phyloP scores from a whole-genome alignment of 495 filamentous ascomycete genomes.

The Penicillium paxilli region DNA sequence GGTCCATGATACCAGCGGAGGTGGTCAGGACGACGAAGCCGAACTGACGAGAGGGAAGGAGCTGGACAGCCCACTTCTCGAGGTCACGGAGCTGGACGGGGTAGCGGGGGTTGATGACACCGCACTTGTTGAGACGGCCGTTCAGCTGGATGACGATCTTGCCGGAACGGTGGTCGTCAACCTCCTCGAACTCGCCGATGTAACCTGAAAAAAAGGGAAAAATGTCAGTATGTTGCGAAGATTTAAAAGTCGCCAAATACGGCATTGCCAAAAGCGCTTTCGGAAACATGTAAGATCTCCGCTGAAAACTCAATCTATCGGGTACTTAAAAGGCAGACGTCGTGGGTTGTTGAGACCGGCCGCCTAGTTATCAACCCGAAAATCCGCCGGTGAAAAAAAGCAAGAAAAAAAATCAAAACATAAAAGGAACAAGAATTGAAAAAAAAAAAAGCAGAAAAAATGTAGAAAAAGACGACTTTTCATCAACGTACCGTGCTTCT shows the following conservation, averaged over 20 bases:
- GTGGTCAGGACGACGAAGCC: conserved; percentile 98
- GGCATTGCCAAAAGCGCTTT: conserved; percentile 49
- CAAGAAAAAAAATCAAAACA: conserved; percentile 4
- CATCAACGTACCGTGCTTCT: conserved; percentile 89
- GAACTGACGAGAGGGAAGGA: conserved; percentile 98
- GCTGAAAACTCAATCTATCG: conserved; percentile 76
- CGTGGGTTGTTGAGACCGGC: conserved; percentile 77
- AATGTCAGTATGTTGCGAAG: conserved; percentile 77
- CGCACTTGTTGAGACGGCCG: conserved; percentile 96
- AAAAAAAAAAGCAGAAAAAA: background rate
- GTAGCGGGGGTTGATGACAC: conserved; percentile 98
- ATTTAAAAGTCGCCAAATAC: conserved; percentile 89
- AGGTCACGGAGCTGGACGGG: conserved; percentile 96
- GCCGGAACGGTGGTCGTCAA: conserved; percentile 98
- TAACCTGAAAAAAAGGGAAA: conserved; percentile 65
- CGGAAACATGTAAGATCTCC: conserved; percentile 93
- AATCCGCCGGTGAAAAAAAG: conserved; percentile 5
- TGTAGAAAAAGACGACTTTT: background rate
- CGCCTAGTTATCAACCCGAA: conserved; percentile 99
- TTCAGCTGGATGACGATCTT: conserved; percentile 98
- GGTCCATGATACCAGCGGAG: conserved; percentile 99
- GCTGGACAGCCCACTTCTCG: conserved; percentile 99
- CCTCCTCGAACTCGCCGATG: conserved; percentile 99
- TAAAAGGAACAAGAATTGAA: conserved; percentile 10
- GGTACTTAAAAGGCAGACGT: conserved; percentile 98